phyloP scores from a whole-genome alignment of 2,329 filamentous ascomycete species.

The Alternaria tenuissima region DNA sequence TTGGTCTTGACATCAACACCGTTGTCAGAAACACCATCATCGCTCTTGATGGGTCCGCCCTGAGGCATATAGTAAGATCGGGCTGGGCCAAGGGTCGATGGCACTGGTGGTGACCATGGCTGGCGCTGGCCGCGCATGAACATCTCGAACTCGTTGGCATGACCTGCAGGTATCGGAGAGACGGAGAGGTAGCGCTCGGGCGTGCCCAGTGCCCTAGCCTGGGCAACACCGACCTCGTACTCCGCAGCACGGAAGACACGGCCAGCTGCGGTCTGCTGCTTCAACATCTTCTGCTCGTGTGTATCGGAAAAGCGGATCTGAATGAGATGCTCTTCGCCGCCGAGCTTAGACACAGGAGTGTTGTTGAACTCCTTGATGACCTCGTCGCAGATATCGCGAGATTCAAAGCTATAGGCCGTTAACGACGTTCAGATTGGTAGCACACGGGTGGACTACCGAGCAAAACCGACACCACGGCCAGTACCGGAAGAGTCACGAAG shows the following conservation, averaged over 20 bases:
- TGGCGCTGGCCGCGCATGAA: constrained; percentile 48
- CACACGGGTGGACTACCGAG: constrained; percentile 69
- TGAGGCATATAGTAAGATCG: constrained; percentile 42
- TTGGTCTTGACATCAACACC: constrained; percentile 42
- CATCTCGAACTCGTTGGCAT: constrained; percentile 50
- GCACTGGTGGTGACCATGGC: constrained; percentile 46
- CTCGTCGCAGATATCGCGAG: constrained; percentile 86
- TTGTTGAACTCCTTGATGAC: constrained; percentile 90
- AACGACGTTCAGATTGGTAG: constrained; percentile 1
- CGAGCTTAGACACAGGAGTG: constrained; percentile 60
- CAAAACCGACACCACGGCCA: constrained; percentile 96
- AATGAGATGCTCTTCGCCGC: constrained; percentile 78
- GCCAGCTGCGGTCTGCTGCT: constrained; percentile 93
- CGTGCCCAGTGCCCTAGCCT: constrained; percentile 46
- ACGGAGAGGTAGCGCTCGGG: constrained; percentile 47
- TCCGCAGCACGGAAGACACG: constrained; percentile 96
- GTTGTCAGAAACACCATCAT: constrained; percentile 41
- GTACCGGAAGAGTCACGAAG: constrained; percentile 90
- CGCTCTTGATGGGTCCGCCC: constrained; percentile 35
- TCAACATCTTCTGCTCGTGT: constrained; percentile 93
- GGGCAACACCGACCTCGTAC: constrained; percentile 65
- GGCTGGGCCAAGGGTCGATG: constrained; percentile 45
- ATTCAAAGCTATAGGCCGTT: constrained; percentile 76
- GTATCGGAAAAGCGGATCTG: constrained; percentile 98
- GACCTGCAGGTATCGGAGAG: constrained; percentile 44